Conservation (phyloP, 768 basidiomycete species). For the Suillus ampliporus region DNA sequence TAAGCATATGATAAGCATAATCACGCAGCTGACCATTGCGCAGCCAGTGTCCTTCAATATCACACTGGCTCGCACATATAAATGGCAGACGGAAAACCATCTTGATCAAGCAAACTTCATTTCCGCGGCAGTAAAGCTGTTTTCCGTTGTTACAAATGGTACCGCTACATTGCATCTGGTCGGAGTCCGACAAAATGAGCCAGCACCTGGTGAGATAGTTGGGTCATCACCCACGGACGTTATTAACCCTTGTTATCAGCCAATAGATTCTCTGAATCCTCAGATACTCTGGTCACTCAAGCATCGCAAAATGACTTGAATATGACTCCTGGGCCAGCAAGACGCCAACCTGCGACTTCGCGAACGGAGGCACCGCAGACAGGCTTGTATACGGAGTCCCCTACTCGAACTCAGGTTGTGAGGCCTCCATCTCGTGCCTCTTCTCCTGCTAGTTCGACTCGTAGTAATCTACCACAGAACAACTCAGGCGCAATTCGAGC, state of each 20-base stretch:
- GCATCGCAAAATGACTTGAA: slow-evolving; percentile 18
- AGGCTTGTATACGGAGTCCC: slow-evolving; percentile 17
- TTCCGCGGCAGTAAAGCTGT: slow-evolving; percentile 65
- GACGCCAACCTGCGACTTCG: slow-evolving; percentile 10
- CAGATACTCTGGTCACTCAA: slow-evolving; percentile 19
- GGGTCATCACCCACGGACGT: slow-evolving; percentile 2
- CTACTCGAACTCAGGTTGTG: slow-evolving; percentile 31
- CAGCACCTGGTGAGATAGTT: slow-evolving; percentile 38
- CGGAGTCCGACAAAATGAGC: slow-evolving; percentile 55
- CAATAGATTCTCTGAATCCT: slow-evolving; percentile 22
- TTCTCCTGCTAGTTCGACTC: slow-evolving; percentile 44
- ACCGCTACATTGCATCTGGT: slow-evolving; percentile 58
- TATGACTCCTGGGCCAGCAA: slow-evolving; percentile 7
- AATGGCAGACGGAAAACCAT: slow-evolving; percentile 83
- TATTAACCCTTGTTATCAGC: slow-evolving; percentile 15
- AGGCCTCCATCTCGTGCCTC: slow-evolving; percentile 42
- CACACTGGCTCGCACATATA: slow-evolving; percentile 88
- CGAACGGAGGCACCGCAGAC: slow-evolving; percentile 11
- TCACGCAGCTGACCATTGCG: slow-evolving; percentile 20
- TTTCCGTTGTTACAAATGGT: slow-evolving; percentile 52
- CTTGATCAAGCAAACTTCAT: slow-evolving; percentile 79
- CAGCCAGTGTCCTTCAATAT: slow-evolving; percentile 77
- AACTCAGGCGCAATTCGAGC: slow-evolving; percentile 17
- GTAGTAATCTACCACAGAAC: slow-evolving; percentile 29
- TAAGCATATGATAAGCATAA: slow-evolving; percentile 18